These are phyloP conservation scores for Rutstroemia sp. DNA, from an alignment of 2,329 filamentous ascomycete genomes.

Conservation along the genomic window DNA sequence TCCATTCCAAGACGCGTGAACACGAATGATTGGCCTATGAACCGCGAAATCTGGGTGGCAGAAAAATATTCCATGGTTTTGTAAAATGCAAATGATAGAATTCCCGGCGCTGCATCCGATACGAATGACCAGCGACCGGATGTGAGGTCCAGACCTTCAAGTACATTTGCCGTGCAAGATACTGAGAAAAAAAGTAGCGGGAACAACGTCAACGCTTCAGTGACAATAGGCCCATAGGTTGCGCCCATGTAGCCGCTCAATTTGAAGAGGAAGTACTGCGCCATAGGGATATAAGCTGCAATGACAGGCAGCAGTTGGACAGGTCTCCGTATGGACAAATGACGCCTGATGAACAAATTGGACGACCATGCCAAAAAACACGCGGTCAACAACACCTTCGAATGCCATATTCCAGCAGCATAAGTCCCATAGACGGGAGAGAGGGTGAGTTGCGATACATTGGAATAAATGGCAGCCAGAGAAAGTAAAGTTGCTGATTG, in stretches of 20 bases:
- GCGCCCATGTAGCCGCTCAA: slow-evolving; percentile 61
- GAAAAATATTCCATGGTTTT: slow-evolving; percentile 35
- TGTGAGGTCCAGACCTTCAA: slow-evolving; percentile 52
- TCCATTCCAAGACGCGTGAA: slow-evolving; percentile 69
- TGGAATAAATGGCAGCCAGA: slow-evolving; percentile 57
- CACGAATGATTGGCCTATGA: slow-evolving; percentile 54
- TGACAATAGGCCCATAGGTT: slow-evolving; percentile 65
- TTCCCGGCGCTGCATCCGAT: slow-evolving; percentile 56
- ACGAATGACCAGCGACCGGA: slow-evolving; percentile 47
- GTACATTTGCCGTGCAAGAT: slow-evolving; percentile 53
- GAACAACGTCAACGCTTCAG: slow-evolving; percentile 66
- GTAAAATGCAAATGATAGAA: slow-evolving; percentile 60
- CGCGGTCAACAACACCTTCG: slow-evolving; percentile 55
- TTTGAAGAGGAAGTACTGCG: slow-evolving; percentile 65
- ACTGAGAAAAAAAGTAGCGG: slow-evolving; percentile 59
- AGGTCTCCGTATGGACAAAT: slow-evolving; percentile 40
- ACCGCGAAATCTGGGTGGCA: slow-evolving; percentile 34
- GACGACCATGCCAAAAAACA: slow-evolving; percentile 66
- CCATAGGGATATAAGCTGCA: slow-evolving; percentile 64
- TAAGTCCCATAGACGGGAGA: slow-evolving; percentile 86
- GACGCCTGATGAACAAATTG: slow-evolving; percentile 48
- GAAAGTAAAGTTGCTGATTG: slow-evolving; percentile 40
- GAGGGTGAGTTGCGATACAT: slow-evolving; percentile 66
- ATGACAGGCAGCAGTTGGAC: slow-evolving; percentile 59
- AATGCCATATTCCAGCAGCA: slow-evolving; percentile 66